A percentile compares a stretch with the other conserved stretches of the same genome.
Evolutionary conservation across 202 grass and related monocot genomes (phyloP).

Genomic region (Panicum virgatum): DNA sequence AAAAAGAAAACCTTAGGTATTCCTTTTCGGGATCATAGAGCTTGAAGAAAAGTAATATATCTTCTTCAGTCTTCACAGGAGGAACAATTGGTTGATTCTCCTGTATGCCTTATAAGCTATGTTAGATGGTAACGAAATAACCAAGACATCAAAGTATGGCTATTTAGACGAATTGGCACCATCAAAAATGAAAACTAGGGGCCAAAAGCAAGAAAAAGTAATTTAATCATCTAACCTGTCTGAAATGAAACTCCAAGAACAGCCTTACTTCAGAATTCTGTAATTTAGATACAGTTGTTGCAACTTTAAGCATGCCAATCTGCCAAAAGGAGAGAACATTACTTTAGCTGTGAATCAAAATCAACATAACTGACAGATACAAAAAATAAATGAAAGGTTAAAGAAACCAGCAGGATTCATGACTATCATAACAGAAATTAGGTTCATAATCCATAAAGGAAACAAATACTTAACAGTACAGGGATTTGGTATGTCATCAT

Average conservation of each 20-base stretch:
- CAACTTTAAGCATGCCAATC: slow-evolving; percentile 56
- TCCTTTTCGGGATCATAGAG: slow-evolving; percentile 70
- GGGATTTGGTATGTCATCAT: not conserved
- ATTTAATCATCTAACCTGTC: slow-evolving; percentile 56
- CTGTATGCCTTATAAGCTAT: slow-evolving; percentile 34
- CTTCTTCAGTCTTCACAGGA: slow-evolving; percentile 51
- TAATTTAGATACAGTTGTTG: slow-evolving; percentile 22
- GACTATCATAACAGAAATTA: not conserved
- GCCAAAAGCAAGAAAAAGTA: slow-evolving; percentile 10
- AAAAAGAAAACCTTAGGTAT: slow-evolving; percentile 59
- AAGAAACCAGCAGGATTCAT: not conserved
- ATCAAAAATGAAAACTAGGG: slow-evolving; percentile 4
- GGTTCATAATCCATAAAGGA: not conserved
- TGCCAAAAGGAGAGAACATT: slow-evolving; percentile 15
- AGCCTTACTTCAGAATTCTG: slow-evolving; percentile 56
- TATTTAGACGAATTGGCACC: slow-evolving; percentile 13
- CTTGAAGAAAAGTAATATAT: slow-evolving; percentile 80
- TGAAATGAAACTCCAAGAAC: slow-evolving; percentile 54
- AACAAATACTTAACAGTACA: not conserved
- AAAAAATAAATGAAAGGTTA: slow-evolving; percentile 28
- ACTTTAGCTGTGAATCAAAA: slow-evolving; percentile 18
- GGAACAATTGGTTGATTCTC: slow-evolving; percentile 28
- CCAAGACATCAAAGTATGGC: not conserved
- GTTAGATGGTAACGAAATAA: slow-evolving; percentile 38
- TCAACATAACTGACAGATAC: slow-evolving; percentile 8